Base-by-base conservation (phyloP, 192 early-diverging fungal species). In the Linnemannia elongata region DNA sequence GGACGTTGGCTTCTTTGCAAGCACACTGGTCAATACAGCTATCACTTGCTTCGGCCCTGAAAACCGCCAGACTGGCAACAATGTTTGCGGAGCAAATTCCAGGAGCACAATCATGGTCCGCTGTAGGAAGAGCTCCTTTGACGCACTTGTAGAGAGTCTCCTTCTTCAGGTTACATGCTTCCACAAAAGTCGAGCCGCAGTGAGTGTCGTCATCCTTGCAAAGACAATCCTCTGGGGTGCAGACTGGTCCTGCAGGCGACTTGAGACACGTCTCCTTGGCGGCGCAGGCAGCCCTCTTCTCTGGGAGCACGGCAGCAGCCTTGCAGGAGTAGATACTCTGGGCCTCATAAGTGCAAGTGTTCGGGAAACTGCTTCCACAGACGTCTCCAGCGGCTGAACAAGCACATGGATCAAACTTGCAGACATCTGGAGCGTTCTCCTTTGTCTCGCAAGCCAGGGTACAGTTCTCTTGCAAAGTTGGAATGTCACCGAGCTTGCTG, bases 81-180 rank as follows among this genome's bases (percentile, higher is more conserved):
- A 77, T 18, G 27, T 77, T 77, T 7, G 57, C 60, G 5, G 76
- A 77, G 30, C 76, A 77, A 7, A 33, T 57, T 33, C 76, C 76
- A n/a, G 76, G 39, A 20, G 9, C 27, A n/a, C 57, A 77, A 30
- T 77, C 76, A 3, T 63, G 22, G 10, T 6, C 49, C 2, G 47
- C 57, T 0, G 4, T 33, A 2, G 76, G 57, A 6, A 30, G 27
- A 7, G 6, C 4, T 27, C 72, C 72, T 0, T 27, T 47, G 4
- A 35, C 49, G 20, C 78, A 79, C 44, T 47, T 79, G 52, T 72
- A 79, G 39, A 79, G 30, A 17, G 45, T 72, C 13, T 49, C 39
- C 1, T 4, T n/a, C 12, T 35, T 52, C 1, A 57, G 52, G 52
- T 30, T 42, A 18, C 78, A 79, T 33, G 6, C 18, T 0, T 30